phyloP scores from a whole-genome alignment of 2,329 filamentous ascomycete genomes.

The Phoma sp. region DNA sequence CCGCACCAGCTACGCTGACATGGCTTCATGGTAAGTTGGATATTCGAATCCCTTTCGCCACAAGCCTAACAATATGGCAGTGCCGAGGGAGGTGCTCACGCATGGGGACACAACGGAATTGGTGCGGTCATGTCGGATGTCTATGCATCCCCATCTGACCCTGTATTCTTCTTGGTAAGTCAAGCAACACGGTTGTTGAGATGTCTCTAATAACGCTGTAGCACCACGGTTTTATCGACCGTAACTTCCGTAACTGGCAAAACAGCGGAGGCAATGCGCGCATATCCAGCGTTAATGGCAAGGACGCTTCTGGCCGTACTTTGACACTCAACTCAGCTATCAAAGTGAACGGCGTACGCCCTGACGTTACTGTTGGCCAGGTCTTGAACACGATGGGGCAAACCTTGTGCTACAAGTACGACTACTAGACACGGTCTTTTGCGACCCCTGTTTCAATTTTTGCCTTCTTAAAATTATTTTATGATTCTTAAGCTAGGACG shows the following conservation, averaged over 20 bases:
- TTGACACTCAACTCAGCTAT: slow-evolving; percentile 40
- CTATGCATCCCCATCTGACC: slow-evolving; percentile 45
- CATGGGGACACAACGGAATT: slow-evolving; percentile 48
- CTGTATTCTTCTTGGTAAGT: slow-evolving; percentile 25
- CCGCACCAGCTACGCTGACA: slow-evolving; percentile 33
- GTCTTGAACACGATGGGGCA: slow-evolving; percentile 35
- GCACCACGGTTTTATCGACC: slow-evolving; percentile 57
- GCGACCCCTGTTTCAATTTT: too few relatives aligned
- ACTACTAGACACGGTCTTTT: slow-evolving; percentile 41
- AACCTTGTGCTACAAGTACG: slow-evolving; percentile 46
- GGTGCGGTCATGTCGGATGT: slow-evolving; percentile 45
- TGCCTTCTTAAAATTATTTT: too few relatives aligned
- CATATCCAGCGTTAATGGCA: slow-evolving; percentile 50
- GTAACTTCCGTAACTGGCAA: slow-evolving; percentile 61
- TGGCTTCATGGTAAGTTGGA: too few relatives aligned
- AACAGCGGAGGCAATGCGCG: slow-evolving; percentile 32
- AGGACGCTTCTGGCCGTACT: slow-evolving; percentile 32
- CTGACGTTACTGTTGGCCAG: slow-evolving; percentile 36
- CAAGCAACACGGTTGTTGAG: too few relatives aligned
- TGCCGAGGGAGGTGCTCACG: slow-evolving; percentile 40
- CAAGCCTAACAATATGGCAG: too few relatives aligned
- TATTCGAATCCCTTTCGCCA: too few relatives aligned
- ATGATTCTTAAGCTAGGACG: too few relatives aligned
- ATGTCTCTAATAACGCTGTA: neutral
- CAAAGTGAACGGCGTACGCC: slow-evolving; percentile 37